Evolutionary conservation across 2,329 filamentous ascomycete species (phyloP).

Genomic region (Mycosphaerella sp.): DNA sequence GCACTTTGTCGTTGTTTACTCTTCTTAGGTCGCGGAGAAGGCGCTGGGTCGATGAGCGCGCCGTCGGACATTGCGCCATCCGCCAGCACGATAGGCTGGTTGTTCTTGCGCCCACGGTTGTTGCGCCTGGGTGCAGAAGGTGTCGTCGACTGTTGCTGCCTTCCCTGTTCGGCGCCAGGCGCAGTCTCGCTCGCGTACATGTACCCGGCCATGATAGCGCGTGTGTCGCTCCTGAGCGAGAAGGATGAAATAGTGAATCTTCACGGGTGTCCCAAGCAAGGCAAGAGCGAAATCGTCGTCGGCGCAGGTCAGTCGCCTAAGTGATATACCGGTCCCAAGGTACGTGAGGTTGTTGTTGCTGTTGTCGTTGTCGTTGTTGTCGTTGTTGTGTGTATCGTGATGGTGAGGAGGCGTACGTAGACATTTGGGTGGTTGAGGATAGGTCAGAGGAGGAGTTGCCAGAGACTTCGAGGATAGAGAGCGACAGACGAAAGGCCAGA

Average conservation of each 20-base stretch:
- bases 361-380: slow-evolving; percentile 16
- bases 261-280: slow-evolving; percentile 7
- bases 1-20: slow-evolving; percentile 23
- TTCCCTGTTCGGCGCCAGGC: slow-evolving; percentile 11
- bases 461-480: background rate
- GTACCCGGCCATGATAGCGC: slow-evolving; percentile 18
- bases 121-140: slow-evolving; percentile 24
- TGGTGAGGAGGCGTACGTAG: slow-evolving; percentile 17
- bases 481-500: too few relatives aligned
- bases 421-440: slow-evolving; percentile 22
- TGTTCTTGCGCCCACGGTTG: slow-evolving; percentile 31
- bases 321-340: slow-evolving; percentile 12
- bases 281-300: slow-evolving; percentile 10
- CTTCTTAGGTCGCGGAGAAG: slow-evolving; percentile 24
- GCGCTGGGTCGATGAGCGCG: slow-evolving; percentile 20
- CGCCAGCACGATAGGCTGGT: slow-evolving; percentile 19
- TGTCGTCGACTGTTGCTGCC: slow-evolving; percentile 19
- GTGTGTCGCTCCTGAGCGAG: background rate
- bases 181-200: slow-evolving; percentile 17
- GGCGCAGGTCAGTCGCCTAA: slow-evolving; percentile 3
- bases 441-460: slow-evolving; percentile 2
- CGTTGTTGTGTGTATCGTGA: slow-evolving; percentile 19
- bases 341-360: too few relatives aligned
- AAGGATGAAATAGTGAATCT: background rate
- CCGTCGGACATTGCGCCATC: slow-evolving; percentile 29